A percentile compares a stretch with the other conserved stretches of the same genome.
These are phyloP conservation scores for Kokia cookei DNA, from an alignment of 441 rosid genomes.

Conservation along the genomic window DNA sequence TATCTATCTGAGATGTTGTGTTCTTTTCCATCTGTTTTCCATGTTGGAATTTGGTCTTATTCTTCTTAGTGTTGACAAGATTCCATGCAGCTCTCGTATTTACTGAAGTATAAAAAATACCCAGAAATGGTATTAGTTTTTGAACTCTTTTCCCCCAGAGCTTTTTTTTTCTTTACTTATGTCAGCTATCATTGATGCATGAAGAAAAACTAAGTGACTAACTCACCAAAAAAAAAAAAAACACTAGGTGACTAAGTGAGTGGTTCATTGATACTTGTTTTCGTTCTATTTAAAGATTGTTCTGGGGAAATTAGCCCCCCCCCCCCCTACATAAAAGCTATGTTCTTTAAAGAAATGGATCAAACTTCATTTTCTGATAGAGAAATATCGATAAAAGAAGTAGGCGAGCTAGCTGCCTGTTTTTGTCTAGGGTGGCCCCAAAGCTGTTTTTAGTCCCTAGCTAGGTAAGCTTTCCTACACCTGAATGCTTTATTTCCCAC, in stretches of 20 bases:
- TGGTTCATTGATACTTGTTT: constrained; percentile 4
- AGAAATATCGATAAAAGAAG: constrained; percentile 13
- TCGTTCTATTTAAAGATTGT: constrained; percentile 10
- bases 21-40: background rate
- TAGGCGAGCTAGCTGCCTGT: background rate
- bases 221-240: too few species aligned
- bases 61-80: constrained; percentile 24
- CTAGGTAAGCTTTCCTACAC: background rate
- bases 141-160: constrained; percentile 13
- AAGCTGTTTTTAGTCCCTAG: background rate
- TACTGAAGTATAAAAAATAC: constrained; percentile 10
- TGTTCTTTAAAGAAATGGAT: constrained; percentile 7
- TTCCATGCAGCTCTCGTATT: constrained; percentile 34
- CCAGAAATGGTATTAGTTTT: constrained; percentile 20
- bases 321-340: background rate
- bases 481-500: background rate
- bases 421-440: background rate
- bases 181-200: constrained; percentile 30
- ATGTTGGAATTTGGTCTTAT: constrained; percentile 14
- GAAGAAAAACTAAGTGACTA: constrained; percentile 11
- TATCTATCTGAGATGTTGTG: background rate
- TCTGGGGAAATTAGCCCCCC: background rate
- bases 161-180: constrained; percentile 1
- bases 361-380: constrained; percentile 19
- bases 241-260: constrained; percentile 12